These are phyloP conservation scores for Boletus tylopilopsis DNA, from an alignment of 768 basidiomycete genomes.

Conservation along the genomic window DNA sequence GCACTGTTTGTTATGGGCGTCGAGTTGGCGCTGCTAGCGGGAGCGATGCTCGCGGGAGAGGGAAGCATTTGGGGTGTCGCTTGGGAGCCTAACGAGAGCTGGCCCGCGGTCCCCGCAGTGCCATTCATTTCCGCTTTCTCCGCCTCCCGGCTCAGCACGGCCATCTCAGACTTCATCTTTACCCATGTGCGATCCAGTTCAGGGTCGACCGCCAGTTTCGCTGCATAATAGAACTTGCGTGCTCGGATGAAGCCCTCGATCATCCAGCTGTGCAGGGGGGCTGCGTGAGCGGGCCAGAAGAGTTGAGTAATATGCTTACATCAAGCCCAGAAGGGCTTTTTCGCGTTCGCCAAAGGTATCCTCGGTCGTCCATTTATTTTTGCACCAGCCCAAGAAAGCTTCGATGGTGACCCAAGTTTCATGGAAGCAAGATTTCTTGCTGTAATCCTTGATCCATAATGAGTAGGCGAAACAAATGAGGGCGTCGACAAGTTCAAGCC, in stretches of 20 bases:
- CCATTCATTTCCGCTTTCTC: constrained; percentile 35
- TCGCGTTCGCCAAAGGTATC: constrained; percentile 44
- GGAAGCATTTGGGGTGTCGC: constrained; percentile 73
- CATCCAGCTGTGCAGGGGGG: constrained; percentile 55
- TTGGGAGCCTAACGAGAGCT: constrained; percentile 29
- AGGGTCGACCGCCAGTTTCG: constrained; percentile 31
- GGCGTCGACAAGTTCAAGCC: constrained; percentile 77
- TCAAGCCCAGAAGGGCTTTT: constrained; percentile 69
- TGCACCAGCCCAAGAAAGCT: constrained; percentile 69
- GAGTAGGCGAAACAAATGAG: constrained; percentile 81
- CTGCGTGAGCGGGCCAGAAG: constrained; percentile 26
- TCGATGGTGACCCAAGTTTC: constrained; percentile 68
- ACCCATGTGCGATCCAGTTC: constrained; percentile 33
- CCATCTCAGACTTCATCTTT: constrained; percentile 33
- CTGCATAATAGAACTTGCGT: constrained; percentile 44
- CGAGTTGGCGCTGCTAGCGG: constrained; percentile 70
- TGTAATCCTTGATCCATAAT: constrained; percentile 74
- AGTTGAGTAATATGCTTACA: constrained; percentile 49
- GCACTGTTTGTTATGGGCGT: constrained; percentile 62
- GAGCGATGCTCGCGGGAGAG: constrained; percentile 67
- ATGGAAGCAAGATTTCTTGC: constrained; percentile 49
- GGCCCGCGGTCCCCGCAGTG: constrained; percentile 21
- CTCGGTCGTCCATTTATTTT: constrained; percentile 57
- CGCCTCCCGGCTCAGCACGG: constrained; percentile 31
- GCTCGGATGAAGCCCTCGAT: constrained; percentile 71